A percentile compares a stretch with the other conserved stretches of the same genome.
Conservation (phyloP, 1,139 yeast species). For the Suhomyces chickasaworum region DNA sequence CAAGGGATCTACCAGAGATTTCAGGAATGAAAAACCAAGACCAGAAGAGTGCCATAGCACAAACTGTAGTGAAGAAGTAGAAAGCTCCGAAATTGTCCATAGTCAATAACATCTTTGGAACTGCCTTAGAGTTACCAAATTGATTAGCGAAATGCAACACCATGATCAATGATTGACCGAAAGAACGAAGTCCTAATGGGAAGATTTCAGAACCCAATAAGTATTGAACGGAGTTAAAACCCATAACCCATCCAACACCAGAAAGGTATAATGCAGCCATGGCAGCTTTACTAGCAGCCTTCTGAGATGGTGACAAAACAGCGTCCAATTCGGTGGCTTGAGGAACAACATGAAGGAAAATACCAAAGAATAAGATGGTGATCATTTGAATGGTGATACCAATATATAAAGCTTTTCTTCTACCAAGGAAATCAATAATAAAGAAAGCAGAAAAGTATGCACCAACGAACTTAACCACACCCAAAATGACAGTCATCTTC, state of each 20-base stretch:
- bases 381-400: slow-evolving; percentile 31
- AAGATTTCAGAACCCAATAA: slow-evolving; percentile 28
- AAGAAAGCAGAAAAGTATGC: slow-evolving; percentile 47
- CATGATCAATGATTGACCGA: slow-evolving; percentile 27
- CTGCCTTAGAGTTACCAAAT: slow-evolving; percentile 28
- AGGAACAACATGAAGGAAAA: slow-evolving; percentile 25
- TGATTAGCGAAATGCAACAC: slow-evolving; percentile 29
- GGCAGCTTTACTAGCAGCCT: slow-evolving; percentile 22
- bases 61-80: slow-evolving; percentile 23
- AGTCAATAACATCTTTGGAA: slow-evolving; percentile 26
- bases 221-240: slow-evolving; percentile 27
- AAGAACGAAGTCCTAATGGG: slow-evolving; percentile 26
- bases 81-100: slow-evolving; percentile 24
- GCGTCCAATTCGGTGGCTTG: slow-evolving; percentile 19
- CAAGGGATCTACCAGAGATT: slow-evolving; percentile 29
- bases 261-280: slow-evolving; percentile 26
- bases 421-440: slow-evolving; percentile 49
- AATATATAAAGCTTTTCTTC: slow-evolving; percentile 35
- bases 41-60: slow-evolving; percentile 22
- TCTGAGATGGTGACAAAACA: slow-evolving; percentile 18
- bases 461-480: slow-evolving; percentile 46
- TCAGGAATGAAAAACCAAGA: slow-evolving; percentile 29
- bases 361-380: slow-evolving; percentile 24
- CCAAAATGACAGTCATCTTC: slow-evolving; percentile 50
- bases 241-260: slow-evolving; percentile 31